Evolutionary conservation across 352 stramenopile species (phyloP).

Genomic region (Elongisporangium prolatum): DNA sequence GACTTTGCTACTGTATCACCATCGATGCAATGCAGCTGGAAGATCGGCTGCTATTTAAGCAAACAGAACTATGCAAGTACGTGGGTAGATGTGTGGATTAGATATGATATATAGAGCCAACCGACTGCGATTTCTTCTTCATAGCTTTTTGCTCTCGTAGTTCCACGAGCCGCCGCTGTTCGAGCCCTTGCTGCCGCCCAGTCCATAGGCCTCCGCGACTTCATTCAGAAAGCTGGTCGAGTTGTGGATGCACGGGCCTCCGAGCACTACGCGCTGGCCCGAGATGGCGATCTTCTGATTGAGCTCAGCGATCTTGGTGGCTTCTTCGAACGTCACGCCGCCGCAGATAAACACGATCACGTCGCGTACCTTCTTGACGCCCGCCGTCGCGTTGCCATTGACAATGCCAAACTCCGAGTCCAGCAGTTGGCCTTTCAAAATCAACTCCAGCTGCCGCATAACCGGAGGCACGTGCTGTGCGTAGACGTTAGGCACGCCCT

Average conservation of each 20-base stretch:
- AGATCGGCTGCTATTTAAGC: too few species aligned
- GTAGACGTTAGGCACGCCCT: constrained; percentile 97
- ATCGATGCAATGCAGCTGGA: too few species aligned
- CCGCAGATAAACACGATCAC: constrained; percentile 99
- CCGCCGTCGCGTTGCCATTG: constrained; percentile 93
- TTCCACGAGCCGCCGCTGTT: constrained; percentile 26
- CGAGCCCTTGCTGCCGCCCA: constrained; percentile 11
- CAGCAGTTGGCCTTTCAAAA: constrained; percentile 76
- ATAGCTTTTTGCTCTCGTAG: constrained; percentile 65
- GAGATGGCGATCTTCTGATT: constrained; percentile 87
- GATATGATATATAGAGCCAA: constrained; percentile 2
- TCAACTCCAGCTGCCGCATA: constrained; percentile 89
- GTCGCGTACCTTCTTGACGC: constrained; percentile 94
- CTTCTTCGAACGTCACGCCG: constrained; percentile 98
- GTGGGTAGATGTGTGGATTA: not conserved
- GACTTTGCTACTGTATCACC: too few species aligned
- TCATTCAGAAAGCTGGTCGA: constrained; percentile 97
- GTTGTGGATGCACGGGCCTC: constrained; percentile 96
- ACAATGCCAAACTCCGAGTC: constrained; percentile 93
- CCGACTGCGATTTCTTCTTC: constrained; percentile 3
- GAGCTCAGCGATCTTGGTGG: constrained; percentile 96
- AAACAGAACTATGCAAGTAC: too few species aligned
- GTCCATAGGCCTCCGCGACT: constrained; percentile 65
- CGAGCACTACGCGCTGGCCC: constrained; percentile 91
- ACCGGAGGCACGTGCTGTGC: constrained; percentile 97